phyloP scores from a whole-genome alignment of 2,329 filamentous ascomycete genomes.

The Exophiala spinifera region DNA sequence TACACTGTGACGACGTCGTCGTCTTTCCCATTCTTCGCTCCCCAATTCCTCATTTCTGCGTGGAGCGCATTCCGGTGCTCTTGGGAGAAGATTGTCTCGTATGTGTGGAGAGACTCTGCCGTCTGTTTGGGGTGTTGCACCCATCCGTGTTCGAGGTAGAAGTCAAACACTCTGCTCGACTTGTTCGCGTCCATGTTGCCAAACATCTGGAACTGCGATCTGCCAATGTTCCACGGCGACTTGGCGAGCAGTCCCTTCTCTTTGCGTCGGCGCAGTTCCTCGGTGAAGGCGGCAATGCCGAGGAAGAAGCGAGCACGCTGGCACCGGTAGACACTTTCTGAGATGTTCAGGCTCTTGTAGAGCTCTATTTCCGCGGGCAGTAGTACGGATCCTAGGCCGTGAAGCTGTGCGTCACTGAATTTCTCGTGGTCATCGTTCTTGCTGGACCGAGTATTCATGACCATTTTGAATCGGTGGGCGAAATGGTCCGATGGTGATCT shows the following conservation, averaged over 20 bases:
- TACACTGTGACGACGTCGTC: no score
- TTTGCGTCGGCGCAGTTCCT: slow-evolving; percentile 4
- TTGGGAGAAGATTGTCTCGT: no score
- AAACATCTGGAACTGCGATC: slow-evolving; percentile 11
- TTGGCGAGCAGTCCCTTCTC: not conserved
- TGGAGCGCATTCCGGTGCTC: no score
- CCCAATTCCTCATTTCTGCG: not conserved
- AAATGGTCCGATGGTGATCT: not conserved
- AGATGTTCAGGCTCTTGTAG: slow-evolving; percentile 8
- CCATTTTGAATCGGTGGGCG: slow-evolving; percentile 2
- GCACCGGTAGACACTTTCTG: slow-evolving; percentile 14
- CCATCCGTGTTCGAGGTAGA: slow-evolving; percentile 17
- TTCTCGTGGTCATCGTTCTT: slow-evolving; percentile 1
- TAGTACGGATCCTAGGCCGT: slow-evolving; percentile 1
- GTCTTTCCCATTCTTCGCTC: not conserved
- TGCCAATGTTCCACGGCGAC: slow-evolving; percentile 2
- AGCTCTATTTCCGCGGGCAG: slow-evolving; percentile 8
- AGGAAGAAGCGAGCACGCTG: slow-evolving; percentile 19
- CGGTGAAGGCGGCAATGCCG: slow-evolving; percentile 13
- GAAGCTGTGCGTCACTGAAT: slow-evolving; percentile 13
- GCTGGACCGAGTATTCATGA: slow-evolving; percentile 5
- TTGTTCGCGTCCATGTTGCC: slow-evolving; percentile 20
- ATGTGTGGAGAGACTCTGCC: not conserved
- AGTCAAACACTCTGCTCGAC: slow-evolving; percentile 3
- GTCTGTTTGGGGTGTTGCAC: not conserved